Conservation (phyloP, 2,329 filamentous ascomycete genomes). For the Fusarium chlamydosporum region DNA sequence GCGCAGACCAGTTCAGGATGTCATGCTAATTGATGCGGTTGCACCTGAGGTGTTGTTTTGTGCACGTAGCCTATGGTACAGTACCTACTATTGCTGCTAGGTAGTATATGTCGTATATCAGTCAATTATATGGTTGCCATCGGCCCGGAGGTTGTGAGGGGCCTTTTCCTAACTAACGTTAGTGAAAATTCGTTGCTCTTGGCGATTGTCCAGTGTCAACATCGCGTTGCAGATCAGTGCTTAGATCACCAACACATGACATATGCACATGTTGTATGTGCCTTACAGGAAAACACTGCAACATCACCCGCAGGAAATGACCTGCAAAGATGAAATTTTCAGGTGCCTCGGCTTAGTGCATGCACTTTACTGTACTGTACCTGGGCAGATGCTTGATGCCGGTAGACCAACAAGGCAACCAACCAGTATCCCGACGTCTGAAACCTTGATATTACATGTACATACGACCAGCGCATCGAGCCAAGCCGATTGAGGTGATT, state of each 20-base stretch:
- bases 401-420: conserved; percentile 13
- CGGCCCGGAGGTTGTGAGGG: conserved; percentile 1
- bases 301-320: conserved; percentile 33
- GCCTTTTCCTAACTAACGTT: background rate
- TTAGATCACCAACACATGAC: conserved; percentile 30
- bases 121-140: background rate
- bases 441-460: conserved; percentile 11
- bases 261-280: conserved; percentile 13
- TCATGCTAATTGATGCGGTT: background rate
- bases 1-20: conserved; percentile 1
- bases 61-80: conserved; percentile 1
- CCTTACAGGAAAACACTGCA: conserved; percentile 10
- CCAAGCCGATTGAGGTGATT: background rate
- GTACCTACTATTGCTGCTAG: conserved; percentile 1
- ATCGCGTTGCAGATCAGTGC: conserved; percentile 34
- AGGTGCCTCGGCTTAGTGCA: conserved; percentile 1
- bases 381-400: background rate
- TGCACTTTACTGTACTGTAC: background rate
- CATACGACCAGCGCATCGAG: conserved; percentile 18
- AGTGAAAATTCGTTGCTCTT: conserved; percentile 27
- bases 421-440: conserved; percentile 7
- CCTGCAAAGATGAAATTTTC: conserved; percentile 15
- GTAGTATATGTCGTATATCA: conserved; percentile 9
- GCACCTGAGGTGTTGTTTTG: conserved; percentile 1
- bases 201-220: conserved; percentile 27